Conservation (phyloP, 495 filamentous ascomycete species). For the Friedmanniomyces simplex region DNA sequence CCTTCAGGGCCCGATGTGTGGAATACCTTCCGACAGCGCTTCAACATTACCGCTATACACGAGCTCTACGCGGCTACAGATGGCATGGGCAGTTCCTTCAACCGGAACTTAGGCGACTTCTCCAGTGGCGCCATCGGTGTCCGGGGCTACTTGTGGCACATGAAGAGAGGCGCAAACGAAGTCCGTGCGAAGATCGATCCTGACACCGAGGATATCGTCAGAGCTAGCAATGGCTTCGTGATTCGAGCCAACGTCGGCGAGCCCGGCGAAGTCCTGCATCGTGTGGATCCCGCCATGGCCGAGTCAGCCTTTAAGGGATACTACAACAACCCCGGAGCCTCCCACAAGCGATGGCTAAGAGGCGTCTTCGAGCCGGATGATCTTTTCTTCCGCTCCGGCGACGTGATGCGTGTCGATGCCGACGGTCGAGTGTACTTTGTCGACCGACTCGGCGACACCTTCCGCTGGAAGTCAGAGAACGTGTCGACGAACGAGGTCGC, state of each 20-base stretch:
- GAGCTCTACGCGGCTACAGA: conserved; percentile 94
- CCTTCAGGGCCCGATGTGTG: conserved; percentile 62
- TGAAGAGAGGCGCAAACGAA: conserved; percentile 17
- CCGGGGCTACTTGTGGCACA: conserved; percentile 22
- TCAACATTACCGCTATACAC: conserved; percentile 65
- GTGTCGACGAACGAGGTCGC: conserved; percentile 70
- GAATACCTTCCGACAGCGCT: conserved; percentile 80
- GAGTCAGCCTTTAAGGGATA: conserved; percentile 55
- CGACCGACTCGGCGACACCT: conserved; percentile 67
- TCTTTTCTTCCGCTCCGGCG: conserved; percentile 62
- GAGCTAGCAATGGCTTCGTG: conserved; percentile 57
- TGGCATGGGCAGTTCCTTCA: conserved; percentile 67
- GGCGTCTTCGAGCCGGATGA: conserved; percentile 66
- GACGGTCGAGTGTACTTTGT: conserved; percentile 73
- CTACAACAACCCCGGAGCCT: conserved; percentile 53
- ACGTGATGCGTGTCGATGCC: conserved; percentile 52
- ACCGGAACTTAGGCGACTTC: conserved; percentile 67
- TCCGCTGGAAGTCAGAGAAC: conserved; percentile 77
- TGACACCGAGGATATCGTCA: conserved; percentile 29
- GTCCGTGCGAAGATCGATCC: conserved; percentile 27
- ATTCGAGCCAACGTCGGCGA: conserved; percentile 47
- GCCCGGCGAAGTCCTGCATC: conserved; percentile 72
- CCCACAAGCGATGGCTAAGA: conserved; percentile 55
- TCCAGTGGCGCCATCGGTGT: conserved; percentile 65
- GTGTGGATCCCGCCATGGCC: conserved; percentile 55